Percentiles rank a stretch among this genome's conserved stretches.
These are phyloP conservation scores for Remersonia thermophila DNA, from an alignment of 2,329 filamentous ascomycete genomes.

Conservation along the genomic window DNA sequence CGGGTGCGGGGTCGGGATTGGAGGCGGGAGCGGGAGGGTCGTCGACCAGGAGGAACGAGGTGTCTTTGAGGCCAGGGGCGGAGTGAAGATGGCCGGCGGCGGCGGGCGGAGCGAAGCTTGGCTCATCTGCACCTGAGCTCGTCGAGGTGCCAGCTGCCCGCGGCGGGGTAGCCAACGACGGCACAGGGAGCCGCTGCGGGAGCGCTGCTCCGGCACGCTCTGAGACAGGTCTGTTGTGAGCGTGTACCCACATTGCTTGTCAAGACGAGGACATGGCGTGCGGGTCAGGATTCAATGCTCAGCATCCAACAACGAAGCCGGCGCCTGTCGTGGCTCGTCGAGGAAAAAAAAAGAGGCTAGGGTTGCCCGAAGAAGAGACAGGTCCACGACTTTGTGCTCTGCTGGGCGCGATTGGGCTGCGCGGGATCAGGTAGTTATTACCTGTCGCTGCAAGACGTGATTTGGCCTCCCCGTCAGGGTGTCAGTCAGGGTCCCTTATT, in stretches of 20 bases:
- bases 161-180: slow-evolving; percentile 10
- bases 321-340: no score
- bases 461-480: no score
- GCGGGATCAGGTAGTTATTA: no score
- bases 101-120: slow-evolving; percentile 6
- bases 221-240: slow-evolving; percentile 13
- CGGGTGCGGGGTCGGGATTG: slow-evolving; percentile 4
- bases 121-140: slow-evolving; percentile 1
- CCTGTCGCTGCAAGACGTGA: no score
- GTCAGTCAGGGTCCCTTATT: no score
- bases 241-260: slow-evolving; percentile 18
- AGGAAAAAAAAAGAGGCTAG: no score
- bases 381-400: no score
- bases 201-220: slow-evolving; percentile 11
- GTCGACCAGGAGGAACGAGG: slow-evolving; percentile 16
- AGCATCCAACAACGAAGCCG: no score
- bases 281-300: not conserved
- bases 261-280: slow-evolving; percentile 9
- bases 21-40: slow-evolving; percentile 13
- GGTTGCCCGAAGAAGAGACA: no score
- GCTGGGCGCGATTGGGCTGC: no score
- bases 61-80: slow-evolving; percentile 13
- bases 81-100: slow-evolving; percentile 5
- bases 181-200: slow-evolving; percentile 9
- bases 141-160: slow-evolving; percentile 1